These are phyloP conservation scores for Ceriops decandra DNA, from an alignment of 345 rosid species.

Conservation along the genomic window DNA sequence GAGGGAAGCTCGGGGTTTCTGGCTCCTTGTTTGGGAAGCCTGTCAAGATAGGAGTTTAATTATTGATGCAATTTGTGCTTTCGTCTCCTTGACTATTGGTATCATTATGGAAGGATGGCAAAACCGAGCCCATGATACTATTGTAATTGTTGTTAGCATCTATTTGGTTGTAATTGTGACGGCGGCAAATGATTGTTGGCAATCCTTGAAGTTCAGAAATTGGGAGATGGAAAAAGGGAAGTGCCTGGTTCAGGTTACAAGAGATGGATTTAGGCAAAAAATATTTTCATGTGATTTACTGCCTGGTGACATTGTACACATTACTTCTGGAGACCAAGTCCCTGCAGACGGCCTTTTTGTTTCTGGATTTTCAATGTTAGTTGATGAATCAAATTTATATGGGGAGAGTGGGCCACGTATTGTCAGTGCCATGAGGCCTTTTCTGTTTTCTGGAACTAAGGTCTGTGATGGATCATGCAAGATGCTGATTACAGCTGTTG, in stretches of 20 bases:
- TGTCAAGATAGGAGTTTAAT: constrained; percentile 83
- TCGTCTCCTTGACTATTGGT: constrained; percentile 78
- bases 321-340: constrained; percentile 83
- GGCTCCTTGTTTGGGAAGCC: constrained; percentile 92
- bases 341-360: constrained; percentile 91
- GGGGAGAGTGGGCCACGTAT: constrained; percentile 81
- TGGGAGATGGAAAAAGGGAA: constrained; percentile 90
- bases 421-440: constrained; percentile 62
- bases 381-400: constrained; percentile 84
- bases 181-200: constrained; percentile 84
- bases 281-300: constrained; percentile 70
- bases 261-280: constrained; percentile 82
- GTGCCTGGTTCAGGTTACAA: constrained; percentile 66
- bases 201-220: constrained; percentile 75
- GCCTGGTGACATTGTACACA: constrained; percentile 84
- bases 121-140: constrained; percentile 81
- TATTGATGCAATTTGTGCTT: constrained; percentile 82
- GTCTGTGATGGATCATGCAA: constrained; percentile 89
- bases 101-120: constrained; percentile 94
- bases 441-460: constrained; percentile 82
- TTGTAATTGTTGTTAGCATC: constrained; percentile 85
- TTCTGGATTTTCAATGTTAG: constrained; percentile 72
- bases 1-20: constrained; percentile 53
- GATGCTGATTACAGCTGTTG: constrained; percentile 79
- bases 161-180: constrained; percentile 81